Conservation (phyloP, 805 yeast species). For the Starmerella powellii region DNA sequence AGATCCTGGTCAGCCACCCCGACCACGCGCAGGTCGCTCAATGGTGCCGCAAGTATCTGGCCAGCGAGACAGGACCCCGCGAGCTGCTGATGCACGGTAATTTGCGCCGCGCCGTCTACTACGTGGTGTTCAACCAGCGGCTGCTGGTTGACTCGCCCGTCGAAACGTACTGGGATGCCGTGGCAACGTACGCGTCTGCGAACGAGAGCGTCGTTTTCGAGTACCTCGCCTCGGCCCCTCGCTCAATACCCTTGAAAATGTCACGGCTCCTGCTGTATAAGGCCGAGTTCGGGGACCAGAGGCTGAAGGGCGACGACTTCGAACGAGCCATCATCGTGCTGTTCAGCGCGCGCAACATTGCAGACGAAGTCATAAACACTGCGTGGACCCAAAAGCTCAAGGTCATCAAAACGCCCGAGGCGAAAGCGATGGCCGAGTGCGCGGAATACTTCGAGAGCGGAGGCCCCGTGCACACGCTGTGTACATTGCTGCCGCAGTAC, state of each 20-base stretch:
- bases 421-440: neutral
- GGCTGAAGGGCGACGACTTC: slow-evolving; percentile 28
- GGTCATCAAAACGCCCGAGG: neutral
- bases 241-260: slow-evolving; percentile 16
- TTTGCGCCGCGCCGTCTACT: slow-evolving; percentile 15
- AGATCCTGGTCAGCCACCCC: neutral
- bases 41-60: slow-evolving; percentile 5
- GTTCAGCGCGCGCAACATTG: slow-evolving; percentile 4
- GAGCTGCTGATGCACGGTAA: neutral
- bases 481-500: slow-evolving; percentile 50
- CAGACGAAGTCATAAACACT: slow-evolving; percentile 5
- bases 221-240: slow-evolving; percentile 12
- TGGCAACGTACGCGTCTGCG: slow-evolving; percentile 20
- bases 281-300: slow-evolving; percentile 12
- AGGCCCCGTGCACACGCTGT: slow-evolving; percentile 10
- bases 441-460: neutral
- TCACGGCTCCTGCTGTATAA: slow-evolving; percentile 11
- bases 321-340: slow-evolving; percentile 33
- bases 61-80: neutral
- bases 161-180: slow-evolving; percentile 24
- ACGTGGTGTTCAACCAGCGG: slow-evolving; percentile 2
- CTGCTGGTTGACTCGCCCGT: slow-evolving; percentile 11
- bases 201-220: slow-evolving; percentile 12
- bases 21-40: neutral
- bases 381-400: neutral